Evolutionary conservation across 768 basidiomycete genomes (phyloP).

Genomic region (Psilocybe cyanescens): DNA sequence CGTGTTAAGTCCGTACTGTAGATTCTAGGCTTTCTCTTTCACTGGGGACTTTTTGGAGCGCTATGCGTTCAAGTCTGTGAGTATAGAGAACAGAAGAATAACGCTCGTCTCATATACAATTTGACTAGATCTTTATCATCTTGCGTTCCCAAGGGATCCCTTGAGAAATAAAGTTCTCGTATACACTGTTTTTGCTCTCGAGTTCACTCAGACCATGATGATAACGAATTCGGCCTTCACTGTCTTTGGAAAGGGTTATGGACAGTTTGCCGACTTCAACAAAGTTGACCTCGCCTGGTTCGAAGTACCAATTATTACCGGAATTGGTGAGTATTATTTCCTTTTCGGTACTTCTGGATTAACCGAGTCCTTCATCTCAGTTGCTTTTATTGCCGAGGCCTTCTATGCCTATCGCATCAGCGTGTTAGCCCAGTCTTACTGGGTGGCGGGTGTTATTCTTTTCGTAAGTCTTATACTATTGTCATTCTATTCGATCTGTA

Average conservation of each 20-base stretch:
- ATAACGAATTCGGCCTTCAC: conserved; percentile 27
- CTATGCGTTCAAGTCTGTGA: conserved; percentile 28
- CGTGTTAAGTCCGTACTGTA: neutral
- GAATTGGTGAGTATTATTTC: conserved; percentile 19
- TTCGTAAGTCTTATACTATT: neutral
- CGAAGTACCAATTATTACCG: conserved; percentile 26
- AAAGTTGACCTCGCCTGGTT: conserved; percentile 26
- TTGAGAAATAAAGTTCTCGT: conserved; percentile 25
- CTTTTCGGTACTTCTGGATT: neutral
- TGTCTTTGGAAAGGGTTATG: conserved; percentile 28
- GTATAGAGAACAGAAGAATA: neutral
- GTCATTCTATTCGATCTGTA: neutral
- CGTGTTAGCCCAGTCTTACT: conserved; percentile 14
- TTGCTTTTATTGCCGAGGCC: conserved; percentile 22
- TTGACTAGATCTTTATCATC: conserved; percentile 28
- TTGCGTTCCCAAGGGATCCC: conserved; percentile 30
- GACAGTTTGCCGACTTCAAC: conserved; percentile 24
- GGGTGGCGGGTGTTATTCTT: conserved; percentile 11
- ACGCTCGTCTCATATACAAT: neutral
- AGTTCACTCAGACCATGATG: conserved; percentile 25
- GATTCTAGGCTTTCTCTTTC: conserved; percentile 23
- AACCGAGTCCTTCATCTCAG: conserved; percentile 3
- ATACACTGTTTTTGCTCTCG: conserved; percentile 17
- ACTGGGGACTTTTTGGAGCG: conserved; percentile 23
- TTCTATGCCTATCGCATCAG: conserved; percentile 24